These are phyloP conservation scores for Mucor velutinosus DNA, from an alignment of 371 early-diverging fungal species.

Conservation along the genomic window DNA sequence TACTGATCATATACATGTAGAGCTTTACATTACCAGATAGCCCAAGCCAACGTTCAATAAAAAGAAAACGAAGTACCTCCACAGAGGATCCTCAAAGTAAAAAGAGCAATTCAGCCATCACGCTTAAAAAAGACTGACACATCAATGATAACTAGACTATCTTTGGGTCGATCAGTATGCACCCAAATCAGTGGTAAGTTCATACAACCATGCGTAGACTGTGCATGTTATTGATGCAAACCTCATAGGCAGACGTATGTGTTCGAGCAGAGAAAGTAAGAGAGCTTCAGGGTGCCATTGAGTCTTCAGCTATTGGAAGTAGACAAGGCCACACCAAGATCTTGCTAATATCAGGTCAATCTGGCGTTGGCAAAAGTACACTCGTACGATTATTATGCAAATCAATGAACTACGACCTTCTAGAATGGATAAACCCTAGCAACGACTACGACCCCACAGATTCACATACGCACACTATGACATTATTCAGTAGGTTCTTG, in stretches of 20 bases:
- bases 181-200: constrained; percentile 27
- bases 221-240: background rate
- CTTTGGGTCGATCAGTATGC: constrained; percentile 37
- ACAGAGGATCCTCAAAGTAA: background rate
- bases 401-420: constrained; percentile 15
- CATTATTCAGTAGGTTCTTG: constrained; percentile 10
- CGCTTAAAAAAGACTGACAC: background rate
- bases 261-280: constrained; percentile 22
- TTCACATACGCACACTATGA: background rate
- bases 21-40: background rate
- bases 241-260: constrained; percentile 14
- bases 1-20: background rate
- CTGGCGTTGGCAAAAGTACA: constrained; percentile 49
- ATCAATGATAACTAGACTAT: background rate
- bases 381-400: constrained; percentile 27
- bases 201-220: background rate
- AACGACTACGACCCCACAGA: constrained; percentile 7
- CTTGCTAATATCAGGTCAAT: constrained; percentile 35
- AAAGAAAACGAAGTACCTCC: background rate
- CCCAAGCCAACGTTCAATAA: background rate
- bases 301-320: constrained; percentile 11
- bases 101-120: background rate
- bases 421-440: constrained; percentile 34
- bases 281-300: constrained; percentile 17
- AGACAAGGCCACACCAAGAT: constrained; percentile 13